Percentiles rank a stretch among this genome's conserved stretches.
Evolutionary conservation across 2,329 filamentous ascomycete species (phyloP).

Genomic region (Leptographium lundbergii): DNA sequence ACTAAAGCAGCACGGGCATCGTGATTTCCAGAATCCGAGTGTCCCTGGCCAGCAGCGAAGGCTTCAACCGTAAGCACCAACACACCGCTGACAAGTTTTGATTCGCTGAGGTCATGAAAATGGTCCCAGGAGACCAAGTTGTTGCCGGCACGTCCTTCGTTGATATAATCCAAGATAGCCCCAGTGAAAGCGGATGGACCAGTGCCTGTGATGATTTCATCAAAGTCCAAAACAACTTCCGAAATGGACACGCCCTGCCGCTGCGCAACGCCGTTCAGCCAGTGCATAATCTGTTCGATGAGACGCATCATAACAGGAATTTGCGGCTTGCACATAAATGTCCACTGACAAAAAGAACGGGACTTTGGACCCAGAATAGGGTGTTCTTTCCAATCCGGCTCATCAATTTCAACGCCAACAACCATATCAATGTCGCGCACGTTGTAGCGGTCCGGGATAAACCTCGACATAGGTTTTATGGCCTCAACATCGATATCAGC

Average conservation of each 20-base stretch:
- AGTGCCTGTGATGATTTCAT: conserved; percentile 61
- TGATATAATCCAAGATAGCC: conserved; percentile 54
- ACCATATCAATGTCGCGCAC: conserved; percentile 58
- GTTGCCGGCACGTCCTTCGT: conserved; percentile 22
- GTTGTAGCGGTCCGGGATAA: conserved; percentile 51
- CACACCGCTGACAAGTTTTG: conserved; percentile 49
- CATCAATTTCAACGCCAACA: conserved; percentile 58
- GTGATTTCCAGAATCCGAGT: conserved; percentile 61
- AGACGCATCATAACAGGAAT: conserved; percentile 56
- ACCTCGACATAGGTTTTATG: conserved; percentile 28
- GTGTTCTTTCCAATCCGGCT: conserved; percentile 51
- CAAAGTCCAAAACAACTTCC: conserved; percentile 54
- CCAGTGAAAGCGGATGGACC: conserved; percentile 58
- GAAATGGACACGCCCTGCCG: conserved; percentile 46
- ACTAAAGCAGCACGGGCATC: conserved; percentile 53
- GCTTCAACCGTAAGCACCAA: conserved; percentile 59
- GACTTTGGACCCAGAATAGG: conserved; percentile 56
- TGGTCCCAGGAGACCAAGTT: conserved; percentile 45
- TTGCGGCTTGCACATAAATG: conserved; percentile 55
- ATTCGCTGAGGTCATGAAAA: conserved; percentile 55
- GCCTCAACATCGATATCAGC: conserved; percentile 31
- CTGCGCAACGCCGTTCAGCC: conserved; percentile 47
- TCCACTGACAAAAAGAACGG: conserved; percentile 63
- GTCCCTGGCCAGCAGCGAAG: conserved; percentile 60
- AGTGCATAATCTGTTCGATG: conserved; percentile 55